Base-by-base conservation (phyloP, 495 filamentous ascomycete genomes). In the Xylaria acuta region DNA sequence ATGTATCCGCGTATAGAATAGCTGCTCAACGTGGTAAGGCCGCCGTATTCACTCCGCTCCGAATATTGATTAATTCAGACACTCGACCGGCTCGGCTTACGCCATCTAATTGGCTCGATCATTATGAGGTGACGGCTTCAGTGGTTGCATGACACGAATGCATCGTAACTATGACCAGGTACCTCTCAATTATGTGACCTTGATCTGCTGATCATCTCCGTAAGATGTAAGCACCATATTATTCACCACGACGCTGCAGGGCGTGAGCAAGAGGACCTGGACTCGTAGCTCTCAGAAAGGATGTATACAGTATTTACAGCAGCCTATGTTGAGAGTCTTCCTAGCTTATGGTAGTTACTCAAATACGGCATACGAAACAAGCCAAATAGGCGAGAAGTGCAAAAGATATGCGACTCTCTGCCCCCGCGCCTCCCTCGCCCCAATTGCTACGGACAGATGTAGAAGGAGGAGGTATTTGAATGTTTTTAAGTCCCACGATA, bases 401-500 rank as follows among this genome's bases (percentile, higher is more conserved):
- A 38, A 59, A 38, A 38, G 9, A 56, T 27, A 47, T 47, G 41
- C 14, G 41, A 27, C 18, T 56, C 14, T 56, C 16, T 45, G 47
- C 64, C 45, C 34, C 51, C 25, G 3, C 32, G 20, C n/a, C 54
- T 20, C 18, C n/a, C 18, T 47, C 43, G 41, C 41, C 45, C 34
- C 56, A 9, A 38, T 60, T 22, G 45, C 18, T 38, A 25, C 30
- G n/a, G 45, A 38, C 64, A 18, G n/a, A 47, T 67, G 47, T 56
- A 41, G 49, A 67, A 67, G 65, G 65, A 67, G 65, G 64, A 67
- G 45, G n/a, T 11, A 67, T 67, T 67, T 41, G 11, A 56, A 25
- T 56, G 20, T 25, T 67, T 53, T 30, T 5, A n/a, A 41, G 36
- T 38, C 49, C 40, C 64, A 56, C 20, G 49, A 32, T 32, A 53